phyloP scores from a whole-genome alignment of 176 grass and related monocot genomes.

The Paspalum vaginatum region DNA sequence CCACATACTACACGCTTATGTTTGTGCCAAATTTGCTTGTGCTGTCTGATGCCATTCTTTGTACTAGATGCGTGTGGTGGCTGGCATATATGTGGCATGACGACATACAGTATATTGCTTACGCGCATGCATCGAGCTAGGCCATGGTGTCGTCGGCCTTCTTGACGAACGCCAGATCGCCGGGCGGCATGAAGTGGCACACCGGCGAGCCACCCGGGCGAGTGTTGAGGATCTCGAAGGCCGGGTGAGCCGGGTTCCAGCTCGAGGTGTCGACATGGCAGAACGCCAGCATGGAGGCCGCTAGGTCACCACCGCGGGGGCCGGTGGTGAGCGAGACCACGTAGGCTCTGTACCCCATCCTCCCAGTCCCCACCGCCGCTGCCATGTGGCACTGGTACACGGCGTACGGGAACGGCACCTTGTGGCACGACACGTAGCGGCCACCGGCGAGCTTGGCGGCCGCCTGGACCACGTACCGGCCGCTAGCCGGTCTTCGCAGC shows the following conservation, averaged over 20 bases:
- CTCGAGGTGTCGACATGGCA: slow-evolving; percentile 11
- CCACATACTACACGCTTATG: too few relatives aligned
- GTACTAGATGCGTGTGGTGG: too few relatives aligned
- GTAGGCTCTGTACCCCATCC: neutral
- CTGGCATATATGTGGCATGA: too few relatives aligned
- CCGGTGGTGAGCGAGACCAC: neutral
- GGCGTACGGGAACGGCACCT: neutral
- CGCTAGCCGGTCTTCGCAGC: neutral
- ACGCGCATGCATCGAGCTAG: neutral
- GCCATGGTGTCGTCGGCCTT: neutral
- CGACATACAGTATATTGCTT: too few relatives aligned
- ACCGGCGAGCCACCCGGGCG: neutral
- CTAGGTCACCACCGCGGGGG: neutral
- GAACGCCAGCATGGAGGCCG: neutral
- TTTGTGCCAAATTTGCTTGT: too few relatives aligned
- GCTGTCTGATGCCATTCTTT: too few relatives aligned
- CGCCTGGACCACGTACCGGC: neutral
- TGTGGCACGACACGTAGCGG: neutral
- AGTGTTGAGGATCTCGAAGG: neutral
- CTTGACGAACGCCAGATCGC: neutral
- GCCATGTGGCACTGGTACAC: neutral
- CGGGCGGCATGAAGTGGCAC: slow-evolving; percentile 22
- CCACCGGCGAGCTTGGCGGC: neutral
- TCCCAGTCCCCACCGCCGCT: rapidly evolving
- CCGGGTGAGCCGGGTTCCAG: slow-evolving; percentile 18